Conservation (phyloP, 2,329 filamentous ascomycete species). For the Clonostachys solani region DNA sequence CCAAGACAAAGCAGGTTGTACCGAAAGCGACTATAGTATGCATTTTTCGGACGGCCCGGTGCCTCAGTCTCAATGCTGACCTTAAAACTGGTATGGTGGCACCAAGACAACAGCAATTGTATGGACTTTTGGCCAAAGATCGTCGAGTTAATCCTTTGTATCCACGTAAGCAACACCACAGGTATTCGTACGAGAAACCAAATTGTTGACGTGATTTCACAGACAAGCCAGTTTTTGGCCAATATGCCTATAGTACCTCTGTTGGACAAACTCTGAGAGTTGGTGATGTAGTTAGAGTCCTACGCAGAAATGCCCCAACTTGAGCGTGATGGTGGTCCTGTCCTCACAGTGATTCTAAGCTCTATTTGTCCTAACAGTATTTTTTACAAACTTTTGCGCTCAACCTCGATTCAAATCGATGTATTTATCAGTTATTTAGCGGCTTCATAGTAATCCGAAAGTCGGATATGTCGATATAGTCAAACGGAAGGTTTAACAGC, state of each 20-base stretch:
- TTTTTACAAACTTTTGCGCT: no score
- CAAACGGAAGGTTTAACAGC: no score
- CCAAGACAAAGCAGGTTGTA: background rate
- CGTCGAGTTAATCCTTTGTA: conserved; percentile 9
- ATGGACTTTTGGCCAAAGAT: conserved; percentile 10
- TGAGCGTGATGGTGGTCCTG: no score
- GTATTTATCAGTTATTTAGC: no score
- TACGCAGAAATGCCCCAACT: no score
- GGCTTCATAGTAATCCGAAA: no score
- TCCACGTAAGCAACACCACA: conserved; percentile 5
- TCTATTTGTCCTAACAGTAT: no score
- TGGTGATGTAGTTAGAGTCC: conserved; percentile 13
- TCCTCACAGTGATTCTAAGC: no score
- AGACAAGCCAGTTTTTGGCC: conserved; percentile 12
- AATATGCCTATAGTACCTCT: conserved; percentile 9
- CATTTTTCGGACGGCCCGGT: conserved; percentile 9
- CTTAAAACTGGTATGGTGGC: conserved; percentile 5
- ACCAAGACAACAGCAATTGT: conserved; percentile 6
- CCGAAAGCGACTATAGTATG: conserved; percentile 9
- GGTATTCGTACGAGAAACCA: background rate
- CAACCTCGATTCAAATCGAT: no score
- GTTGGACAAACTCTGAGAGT: conserved; percentile 8
- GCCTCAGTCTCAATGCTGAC: conserved; percentile 10
- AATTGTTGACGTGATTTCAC: background rate
- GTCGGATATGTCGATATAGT: no score